Conservation (phyloP, 164 flowering plant genomes). For the Saururus chinensis region DNA sequence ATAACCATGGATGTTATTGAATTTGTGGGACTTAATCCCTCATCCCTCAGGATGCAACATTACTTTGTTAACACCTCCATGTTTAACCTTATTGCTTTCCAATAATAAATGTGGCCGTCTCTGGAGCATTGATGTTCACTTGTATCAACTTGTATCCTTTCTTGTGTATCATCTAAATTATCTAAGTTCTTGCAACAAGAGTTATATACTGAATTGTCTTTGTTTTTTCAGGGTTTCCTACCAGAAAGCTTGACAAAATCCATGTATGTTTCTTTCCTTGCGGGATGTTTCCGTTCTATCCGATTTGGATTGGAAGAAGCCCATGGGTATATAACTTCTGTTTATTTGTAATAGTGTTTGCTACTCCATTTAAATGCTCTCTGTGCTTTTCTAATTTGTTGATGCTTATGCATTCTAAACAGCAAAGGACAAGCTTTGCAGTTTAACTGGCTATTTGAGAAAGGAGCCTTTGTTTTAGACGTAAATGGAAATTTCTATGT, state of each 20-base stretch:
- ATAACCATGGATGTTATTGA: no score
- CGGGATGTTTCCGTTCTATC: conserved; percentile 93
- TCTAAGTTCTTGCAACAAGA: no score
- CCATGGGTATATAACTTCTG: conserved; percentile 58
- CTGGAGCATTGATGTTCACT: no score
- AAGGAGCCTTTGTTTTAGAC: conserved; percentile 65
- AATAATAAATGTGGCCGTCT: no score
- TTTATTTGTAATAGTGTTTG: not conserved
- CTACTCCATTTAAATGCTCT: not conserved
- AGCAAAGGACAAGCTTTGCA: conserved; percentile 96
- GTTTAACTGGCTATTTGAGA: conserved; percentile 85
- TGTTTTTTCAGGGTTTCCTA: conserved; percentile 67
- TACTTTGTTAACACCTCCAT: no score
- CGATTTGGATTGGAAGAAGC: conserved; percentile 95
- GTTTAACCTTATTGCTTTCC: no score
- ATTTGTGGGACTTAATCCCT: no score
- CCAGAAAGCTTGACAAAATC: conserved; percentile 45
- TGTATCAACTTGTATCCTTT: not conserved
- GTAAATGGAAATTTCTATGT: conserved; percentile 66
- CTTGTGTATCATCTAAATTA: no score
- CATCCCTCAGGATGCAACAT: no score
- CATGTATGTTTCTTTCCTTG: conserved; percentile 90
- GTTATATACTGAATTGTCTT: no score
- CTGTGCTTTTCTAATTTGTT: not conserved
- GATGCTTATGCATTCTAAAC: conserved; percentile 10